Conservation (phyloP, 495 filamentous ascomycete genomes). For the Aspergillus incahuasiensis region DNA sequence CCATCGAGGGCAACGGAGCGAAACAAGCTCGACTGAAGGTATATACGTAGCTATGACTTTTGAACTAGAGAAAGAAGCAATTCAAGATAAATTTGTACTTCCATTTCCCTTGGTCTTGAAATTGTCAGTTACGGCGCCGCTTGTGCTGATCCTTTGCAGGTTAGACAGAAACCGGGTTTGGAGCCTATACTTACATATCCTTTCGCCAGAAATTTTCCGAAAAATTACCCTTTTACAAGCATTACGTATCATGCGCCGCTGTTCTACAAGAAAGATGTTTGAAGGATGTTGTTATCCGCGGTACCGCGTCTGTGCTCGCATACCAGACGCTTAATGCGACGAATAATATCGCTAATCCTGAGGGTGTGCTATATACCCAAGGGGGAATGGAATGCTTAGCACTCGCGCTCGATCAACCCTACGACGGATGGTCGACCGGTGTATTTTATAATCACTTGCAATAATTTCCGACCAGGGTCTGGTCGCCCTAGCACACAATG, state of each 20-base stretch:
- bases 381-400: constrained; percentile 15
- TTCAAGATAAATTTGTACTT: background rate
- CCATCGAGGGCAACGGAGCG: constrained; percentile 18
- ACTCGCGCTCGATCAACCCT: background rate
- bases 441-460: constrained; percentile 2
- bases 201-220: background rate
- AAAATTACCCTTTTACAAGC: background rate
- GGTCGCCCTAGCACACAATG: constrained; percentile 2
- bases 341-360: constrained; percentile 2
- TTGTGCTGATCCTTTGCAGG: background rate
- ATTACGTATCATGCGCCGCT: background rate
- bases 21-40: constrained; percentile 22
- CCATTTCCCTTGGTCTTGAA: background rate
- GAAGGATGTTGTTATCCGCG: constrained; percentile 1
- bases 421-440: background rate
- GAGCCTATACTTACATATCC: background rate
- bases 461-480: constrained; percentile 5
- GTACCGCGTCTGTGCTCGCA: constrained; percentile 8
- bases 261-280: background rate
- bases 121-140: background rate
- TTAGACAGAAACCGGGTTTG: background rate
- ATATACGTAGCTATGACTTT: constrained; percentile 8
- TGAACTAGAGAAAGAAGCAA: constrained; percentile 1
- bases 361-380: background rate
- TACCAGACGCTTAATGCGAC: constrained; percentile 7